These are phyloP conservation scores for Alternaria sp. DNA, from an alignment of 2,329 filamentous ascomycete genomes.

Conservation along the genomic window DNA sequence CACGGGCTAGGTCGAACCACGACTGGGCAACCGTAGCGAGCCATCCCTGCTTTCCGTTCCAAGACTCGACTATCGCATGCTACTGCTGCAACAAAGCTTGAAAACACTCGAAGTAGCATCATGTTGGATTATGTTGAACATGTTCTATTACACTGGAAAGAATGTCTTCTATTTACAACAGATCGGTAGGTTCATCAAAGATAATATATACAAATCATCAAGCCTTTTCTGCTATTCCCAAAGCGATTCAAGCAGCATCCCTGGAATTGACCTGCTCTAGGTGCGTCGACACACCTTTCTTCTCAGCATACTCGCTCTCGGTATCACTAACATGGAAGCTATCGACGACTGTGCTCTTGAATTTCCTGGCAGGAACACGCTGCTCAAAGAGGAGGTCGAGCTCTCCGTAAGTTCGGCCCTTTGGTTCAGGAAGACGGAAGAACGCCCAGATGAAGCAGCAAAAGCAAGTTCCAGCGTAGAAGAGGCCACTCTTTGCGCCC, in stretches of 20 bases:
- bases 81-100: not conserved
- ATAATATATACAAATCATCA: constrained; percentile 11
- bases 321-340: constrained; percentile 29
- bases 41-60: not conserved
- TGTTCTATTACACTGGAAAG: not conserved
- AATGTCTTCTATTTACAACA: constrained; percentile 5
- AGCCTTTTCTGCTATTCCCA: not conserved
- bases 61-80: not conserved
- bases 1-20: not conserved
- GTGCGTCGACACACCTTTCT: constrained; percentile 34
- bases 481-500: constrained; percentile 86
- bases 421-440: constrained; percentile 81
- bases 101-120: not conserved
- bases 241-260: constrained; percentile 3
- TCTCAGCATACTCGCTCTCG: constrained; percentile 33
- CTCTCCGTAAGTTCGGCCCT: constrained; percentile 82
- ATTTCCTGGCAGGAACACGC: constrained; percentile 43
- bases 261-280: constrained; percentile 37
- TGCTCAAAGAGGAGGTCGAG: constrained; percentile 82
- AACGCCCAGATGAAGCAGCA: constrained; percentile 80
- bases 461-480: constrained; percentile 83
- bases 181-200: not conserved
- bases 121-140: not conserved
- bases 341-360: constrained; percentile 38
- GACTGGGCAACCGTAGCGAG: not conserved